Evolutionary conservation across 1,284 basidiomycete genomes (phyloP).

Genomic region (Malassezia nana): DNA sequence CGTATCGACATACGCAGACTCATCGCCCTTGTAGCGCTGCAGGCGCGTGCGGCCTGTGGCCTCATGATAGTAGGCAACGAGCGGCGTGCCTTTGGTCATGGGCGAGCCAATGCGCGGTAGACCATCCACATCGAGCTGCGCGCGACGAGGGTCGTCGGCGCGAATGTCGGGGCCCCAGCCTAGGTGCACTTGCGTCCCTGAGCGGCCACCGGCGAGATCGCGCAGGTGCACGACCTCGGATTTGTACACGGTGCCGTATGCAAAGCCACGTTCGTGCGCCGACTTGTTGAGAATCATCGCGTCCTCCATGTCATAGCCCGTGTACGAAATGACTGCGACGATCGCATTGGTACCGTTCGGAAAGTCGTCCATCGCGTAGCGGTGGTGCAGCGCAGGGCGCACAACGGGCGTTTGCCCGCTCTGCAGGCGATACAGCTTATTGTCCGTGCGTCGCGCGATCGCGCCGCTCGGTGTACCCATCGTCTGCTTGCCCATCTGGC

Average conservation of each 20-base stretch:
- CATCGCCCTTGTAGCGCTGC: constrained; percentile 95
- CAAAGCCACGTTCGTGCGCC: constrained; percentile 93
- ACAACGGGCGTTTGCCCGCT: constrained; percentile 91
- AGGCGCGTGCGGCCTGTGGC: constrained; percentile 71
- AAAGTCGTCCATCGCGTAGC: constrained; percentile 97
- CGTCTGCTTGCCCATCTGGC: constrained; percentile 97
- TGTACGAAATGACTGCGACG: constrained; percentile 98
- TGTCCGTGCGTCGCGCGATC: constrained; percentile 82
- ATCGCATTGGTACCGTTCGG: constrained; percentile 97
- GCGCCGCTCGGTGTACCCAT: constrained; percentile 98
- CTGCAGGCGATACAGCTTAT: constrained; percentile 95
- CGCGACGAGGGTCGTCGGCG: constrained; percentile 32
- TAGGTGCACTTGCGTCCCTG: constrained; percentile 59
- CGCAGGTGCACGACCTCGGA: constrained; percentile 82
- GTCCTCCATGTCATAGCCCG: constrained; percentile 99
- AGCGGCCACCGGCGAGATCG: constrained; percentile 58
- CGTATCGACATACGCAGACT: constrained; percentile 78
- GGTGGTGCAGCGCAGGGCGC: constrained; percentile 78
- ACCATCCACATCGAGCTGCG: constrained; percentile 73
- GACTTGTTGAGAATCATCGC: constrained; percentile 99
- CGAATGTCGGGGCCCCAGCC: constrained; percentile 59
- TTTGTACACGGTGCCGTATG: constrained; percentile 94
- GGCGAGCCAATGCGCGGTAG: constrained; percentile 67
- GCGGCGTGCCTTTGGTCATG: constrained; percentile 65
- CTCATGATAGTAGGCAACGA: constrained; percentile 71